phyloP scores from a whole-genome alignment of 768 basidiomycete genomes.

The Suillus subluteus region DNA sequence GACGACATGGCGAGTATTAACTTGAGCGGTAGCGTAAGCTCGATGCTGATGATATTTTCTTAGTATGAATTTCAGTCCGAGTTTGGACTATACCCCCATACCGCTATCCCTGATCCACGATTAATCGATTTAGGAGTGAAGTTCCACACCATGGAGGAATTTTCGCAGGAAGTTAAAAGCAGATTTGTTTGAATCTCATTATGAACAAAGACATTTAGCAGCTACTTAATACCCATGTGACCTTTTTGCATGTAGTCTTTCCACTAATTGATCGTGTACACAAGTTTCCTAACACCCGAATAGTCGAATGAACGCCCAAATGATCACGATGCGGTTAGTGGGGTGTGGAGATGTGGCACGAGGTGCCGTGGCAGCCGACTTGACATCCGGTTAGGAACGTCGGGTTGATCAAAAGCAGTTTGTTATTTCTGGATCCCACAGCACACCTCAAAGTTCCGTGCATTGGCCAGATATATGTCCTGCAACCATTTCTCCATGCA shows the following conservation, averaged over 20 bases:
- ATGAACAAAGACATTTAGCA: neutral
- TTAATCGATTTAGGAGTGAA: constrained; percentile 30
- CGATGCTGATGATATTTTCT: neutral
- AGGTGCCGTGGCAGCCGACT: neutral
- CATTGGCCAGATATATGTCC: neutral
- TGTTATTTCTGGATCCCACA: neutral
- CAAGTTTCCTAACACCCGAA: neutral
- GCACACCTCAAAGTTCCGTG: neutral
- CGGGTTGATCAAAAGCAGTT: neutral
- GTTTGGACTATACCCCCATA: constrained; percentile 24
- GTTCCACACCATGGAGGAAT: constrained; percentile 24
- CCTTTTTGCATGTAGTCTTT: neutral
- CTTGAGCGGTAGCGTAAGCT: constrained; percentile 8
- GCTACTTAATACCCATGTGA: neutral
- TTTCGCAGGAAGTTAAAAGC: constrained; percentile 25
- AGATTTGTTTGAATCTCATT: constrained; percentile 18
- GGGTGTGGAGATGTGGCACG: neutral
- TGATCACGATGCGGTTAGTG: neutral
- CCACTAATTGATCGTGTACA: neutral
- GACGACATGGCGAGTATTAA: constrained; percentile 27
- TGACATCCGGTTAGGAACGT: neutral
- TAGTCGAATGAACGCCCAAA: neutral
- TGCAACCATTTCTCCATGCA: neutral
- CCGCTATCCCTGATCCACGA: constrained; percentile 29
- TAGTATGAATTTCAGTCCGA: constrained; percentile 32